phyloP scores from a whole-genome alignment of 768 basidiomycete species.

The Ramaria sp. region DNA sequence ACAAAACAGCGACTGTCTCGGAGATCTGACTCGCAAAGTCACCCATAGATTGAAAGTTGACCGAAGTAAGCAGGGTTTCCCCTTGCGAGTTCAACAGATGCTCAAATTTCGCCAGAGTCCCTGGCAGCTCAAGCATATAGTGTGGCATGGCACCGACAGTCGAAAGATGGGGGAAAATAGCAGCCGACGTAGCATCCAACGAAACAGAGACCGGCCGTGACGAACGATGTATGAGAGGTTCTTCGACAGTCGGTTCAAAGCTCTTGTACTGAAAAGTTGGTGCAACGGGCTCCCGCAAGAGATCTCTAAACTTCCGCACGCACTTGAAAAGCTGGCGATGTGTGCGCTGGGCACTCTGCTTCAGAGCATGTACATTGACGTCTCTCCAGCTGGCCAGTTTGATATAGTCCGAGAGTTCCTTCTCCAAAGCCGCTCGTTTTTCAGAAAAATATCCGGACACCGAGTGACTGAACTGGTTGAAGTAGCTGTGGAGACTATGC shows the following conservation, averaged over 20 bases:
- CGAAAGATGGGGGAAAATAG: not conserved
- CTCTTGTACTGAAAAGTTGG: conserved; percentile 20
- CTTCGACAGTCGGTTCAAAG: not conserved
- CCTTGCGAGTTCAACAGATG: conserved; percentile 33
- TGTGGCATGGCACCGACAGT: not conserved
- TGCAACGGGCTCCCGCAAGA: conserved; percentile 60
- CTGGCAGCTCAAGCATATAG: conserved; percentile 38
- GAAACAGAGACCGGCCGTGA: not conserved
- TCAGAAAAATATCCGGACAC: conserved; percentile 39
- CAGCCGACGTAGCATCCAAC: not conserved
- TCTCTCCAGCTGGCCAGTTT: conserved; percentile 99
- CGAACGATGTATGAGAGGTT: not conserved
- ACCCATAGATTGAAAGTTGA: conserved; percentile 36
- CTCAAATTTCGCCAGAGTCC: conserved; percentile 41
- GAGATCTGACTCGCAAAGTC: conserved; percentile 55
- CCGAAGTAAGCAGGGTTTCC: conserved; percentile 29
- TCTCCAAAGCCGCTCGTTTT: conserved; percentile 58
- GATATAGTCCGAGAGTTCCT: conserved; percentile 74
- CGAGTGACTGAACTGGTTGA: conserved; percentile 42
- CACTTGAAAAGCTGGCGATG: conserved; percentile 88
- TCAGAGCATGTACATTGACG: conserved; percentile 86
- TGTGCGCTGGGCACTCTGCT: conserved; percentile 80
- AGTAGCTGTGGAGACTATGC: conserved; percentile 50
- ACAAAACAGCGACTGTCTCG: conserved; percentile 45
- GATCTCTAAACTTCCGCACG: conserved; percentile 84